Evolutionary conservation across 2,329 filamentous ascomycete genomes (phyloP).

Genomic region (Colletotrichum noveboracense): DNA sequence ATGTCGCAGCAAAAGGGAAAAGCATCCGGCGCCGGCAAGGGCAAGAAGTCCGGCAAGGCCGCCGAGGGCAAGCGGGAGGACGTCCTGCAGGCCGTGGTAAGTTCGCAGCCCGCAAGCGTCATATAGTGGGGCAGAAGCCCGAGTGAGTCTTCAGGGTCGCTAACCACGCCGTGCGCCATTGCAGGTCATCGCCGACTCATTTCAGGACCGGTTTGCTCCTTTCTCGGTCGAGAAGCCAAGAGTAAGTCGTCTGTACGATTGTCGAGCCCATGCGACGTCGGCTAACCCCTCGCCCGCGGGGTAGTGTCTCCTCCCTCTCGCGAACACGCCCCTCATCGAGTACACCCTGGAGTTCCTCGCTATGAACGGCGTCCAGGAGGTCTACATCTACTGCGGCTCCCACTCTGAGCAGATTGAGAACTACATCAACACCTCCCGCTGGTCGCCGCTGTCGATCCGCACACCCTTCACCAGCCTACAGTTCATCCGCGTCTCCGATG

Average conservation of each 20-base stretch:
- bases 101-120: conserved; percentile 28
- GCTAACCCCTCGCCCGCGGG: conserved; percentile 13
- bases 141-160: neutral
- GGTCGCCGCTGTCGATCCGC: conserved; percentile 63
- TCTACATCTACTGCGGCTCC: conserved; percentile 89
- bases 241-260: conserved; percentile 55
- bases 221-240: conserved; percentile 89
- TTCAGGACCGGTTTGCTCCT: conserved; percentile 88
- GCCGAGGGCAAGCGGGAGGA: conserved; percentile 63
- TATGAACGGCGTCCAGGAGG: conserved; percentile 92
- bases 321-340: conserved; percentile 94
- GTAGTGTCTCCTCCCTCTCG: conserved; percentile 89
- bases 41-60: conserved; percentile 57
- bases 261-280: conserved; percentile 16
- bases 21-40: conserved; percentile 44
- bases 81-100: conserved; percentile 61
- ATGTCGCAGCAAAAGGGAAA: conserved; percentile 54
- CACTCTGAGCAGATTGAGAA: conserved; percentile 87
- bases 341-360: conserved; percentile 97
- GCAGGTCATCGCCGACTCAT: conserved; percentile 90
- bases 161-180: neutral
- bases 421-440: conserved; percentile 80
- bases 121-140: conserved; percentile 30
- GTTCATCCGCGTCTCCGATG: conserved; percentile 83
- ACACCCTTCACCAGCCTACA: conserved; percentile 79